Conservation (phyloP, 805 yeast genomes). For the Spathaspora gorwiae region DNA sequence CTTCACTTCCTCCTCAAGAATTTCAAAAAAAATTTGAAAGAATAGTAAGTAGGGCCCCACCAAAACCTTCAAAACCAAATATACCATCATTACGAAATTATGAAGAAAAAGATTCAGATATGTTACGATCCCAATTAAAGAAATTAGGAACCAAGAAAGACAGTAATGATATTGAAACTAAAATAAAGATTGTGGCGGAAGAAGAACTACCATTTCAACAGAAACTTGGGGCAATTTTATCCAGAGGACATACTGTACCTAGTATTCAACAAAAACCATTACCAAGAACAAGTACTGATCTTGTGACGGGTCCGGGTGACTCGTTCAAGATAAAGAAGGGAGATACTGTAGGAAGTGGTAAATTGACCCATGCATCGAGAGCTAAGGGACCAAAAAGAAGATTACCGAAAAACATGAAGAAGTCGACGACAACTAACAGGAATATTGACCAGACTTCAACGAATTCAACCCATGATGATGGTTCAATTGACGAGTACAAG, state of each 20-base stretch:
- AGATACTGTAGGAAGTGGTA: conserved; percentile 9
- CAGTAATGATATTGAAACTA: background rate
- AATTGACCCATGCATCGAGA: conserved; percentile 39
- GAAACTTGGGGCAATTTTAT: conserved; percentile 4
- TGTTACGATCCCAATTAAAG: conserved; percentile 20
- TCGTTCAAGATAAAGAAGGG: background rate
- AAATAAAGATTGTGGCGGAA: background rate
- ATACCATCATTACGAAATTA: conserved; percentile 14
- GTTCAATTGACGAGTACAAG: background rate
- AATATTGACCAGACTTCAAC: too few relatives aligned
- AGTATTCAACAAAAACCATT: background rate
- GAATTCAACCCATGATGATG: too few relatives aligned
- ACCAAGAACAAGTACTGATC: conserved; percentile 2
- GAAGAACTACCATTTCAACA: conserved; percentile 6
- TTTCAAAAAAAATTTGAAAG: conserved; percentile 5
- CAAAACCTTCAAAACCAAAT: conserved; percentile 18
- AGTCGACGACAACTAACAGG: too few relatives aligned
- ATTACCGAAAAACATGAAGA: conserved; percentile 29
- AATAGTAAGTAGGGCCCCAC: conserved; percentile 7
- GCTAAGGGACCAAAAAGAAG: conserved; percentile 51
- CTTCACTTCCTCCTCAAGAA: conserved; percentile 1
- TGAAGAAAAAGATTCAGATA: conserved; percentile 18
- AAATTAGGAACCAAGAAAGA: conserved; percentile 13
- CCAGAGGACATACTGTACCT: conserved; percentile 3
- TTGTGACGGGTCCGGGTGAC: too few relatives aligned